phyloP scores from a whole-genome alignment of 2,329 filamentous ascomycete species.

The Aspergillus tubingensis region DNA sequence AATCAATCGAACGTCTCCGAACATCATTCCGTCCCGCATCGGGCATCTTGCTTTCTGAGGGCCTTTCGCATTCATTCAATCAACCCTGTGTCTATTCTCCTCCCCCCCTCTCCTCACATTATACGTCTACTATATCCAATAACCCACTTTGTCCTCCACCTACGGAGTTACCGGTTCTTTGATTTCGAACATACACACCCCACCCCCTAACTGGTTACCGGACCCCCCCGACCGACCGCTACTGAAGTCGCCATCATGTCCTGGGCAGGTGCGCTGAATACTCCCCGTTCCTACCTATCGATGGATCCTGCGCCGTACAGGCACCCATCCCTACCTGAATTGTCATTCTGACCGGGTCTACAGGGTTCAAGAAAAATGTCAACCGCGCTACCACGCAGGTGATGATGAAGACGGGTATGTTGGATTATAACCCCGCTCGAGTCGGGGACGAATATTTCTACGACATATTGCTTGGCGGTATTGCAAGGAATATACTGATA shows the following conservation, averaged over 20 bases:
- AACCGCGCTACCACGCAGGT: constrained; percentile 98
- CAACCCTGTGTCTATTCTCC: not conserved
- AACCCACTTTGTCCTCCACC: not conserved
- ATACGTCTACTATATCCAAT: not conserved
- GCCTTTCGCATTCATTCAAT: constrained; percentile 7
- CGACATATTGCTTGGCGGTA: not conserved
- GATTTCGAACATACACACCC: not conserved
- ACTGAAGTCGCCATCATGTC: constrained; percentile 57
- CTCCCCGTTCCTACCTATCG: not conserved
- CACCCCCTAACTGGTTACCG: not conserved
- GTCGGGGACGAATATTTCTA: not conserved
- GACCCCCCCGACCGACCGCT: not conserved
- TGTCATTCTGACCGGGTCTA: not conserved
- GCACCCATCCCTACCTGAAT: constrained; percentile 5
- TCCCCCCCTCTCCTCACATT: not conserved
- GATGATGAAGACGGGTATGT: constrained; percentile 96
- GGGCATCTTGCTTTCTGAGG: constrained; percentile 16
- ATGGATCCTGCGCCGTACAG: not conserved
- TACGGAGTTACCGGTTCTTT: not conserved
- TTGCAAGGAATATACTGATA: not conserved
- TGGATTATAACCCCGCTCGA: constrained; percentile 4
- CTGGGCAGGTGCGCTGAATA: constrained; percentile 63
- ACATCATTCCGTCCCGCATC: constrained; percentile 17
- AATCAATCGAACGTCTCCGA: constrained; percentile 12
- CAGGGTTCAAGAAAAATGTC: constrained; percentile 93